Evolutionary conservation across 108 stramenopile genomes (phyloP).

Genomic region (Cyclotella distinguenda): DNA sequence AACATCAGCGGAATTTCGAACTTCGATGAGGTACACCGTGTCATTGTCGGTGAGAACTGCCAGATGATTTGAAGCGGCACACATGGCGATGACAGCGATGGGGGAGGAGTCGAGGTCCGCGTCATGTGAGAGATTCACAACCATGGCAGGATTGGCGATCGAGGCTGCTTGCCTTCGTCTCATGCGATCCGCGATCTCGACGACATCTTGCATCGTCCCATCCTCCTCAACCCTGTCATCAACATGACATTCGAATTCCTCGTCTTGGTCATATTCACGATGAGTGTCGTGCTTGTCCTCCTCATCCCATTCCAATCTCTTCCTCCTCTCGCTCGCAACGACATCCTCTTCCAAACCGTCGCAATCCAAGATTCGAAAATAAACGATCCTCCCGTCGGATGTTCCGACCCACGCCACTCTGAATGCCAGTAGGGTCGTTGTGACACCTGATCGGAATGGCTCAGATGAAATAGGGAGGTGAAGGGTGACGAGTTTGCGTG

Average conservation of each 20-base stretch:
- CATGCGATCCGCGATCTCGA: neutral
- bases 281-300: slow-evolving; percentile 12
- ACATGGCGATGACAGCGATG: slow-evolving; percentile 32
- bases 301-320: slow-evolving; percentile 35
- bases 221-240: neutral
- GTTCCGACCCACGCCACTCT: slow-evolving; percentile 29
- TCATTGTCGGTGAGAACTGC: slow-evolving; percentile 37
- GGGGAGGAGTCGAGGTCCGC: slow-evolving; percentile 1
- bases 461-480: slow-evolving; percentile 25
- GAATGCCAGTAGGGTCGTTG: slow-evolving; percentile 11
- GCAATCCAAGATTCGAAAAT: slow-evolving; percentile 32
- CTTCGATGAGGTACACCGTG: slow-evolving; percentile 29
- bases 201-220: neutral
- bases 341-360: slow-evolving; percentile 31
- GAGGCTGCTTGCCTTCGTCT: slow-evolving; percentile 10
- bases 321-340: slow-evolving; percentile 27
- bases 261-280: slow-evolving; percentile 15
- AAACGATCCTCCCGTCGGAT: slow-evolving; percentile 33
- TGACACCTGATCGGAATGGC: slow-evolving; percentile 18
- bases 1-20: neutral
- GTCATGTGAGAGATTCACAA: neutral
- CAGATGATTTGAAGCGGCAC: slow-evolving; percentile 36
- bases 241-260: neutral
- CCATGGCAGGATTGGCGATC: neutral
- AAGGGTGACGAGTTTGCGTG: slow-evolving; percentile 31